Percentiles rank a stretch among this genome's conserved stretches.
Evolutionary conservation across 495 filamentous ascomycete species (phyloP).

Genomic region (Xylaria cubensis): DNA sequence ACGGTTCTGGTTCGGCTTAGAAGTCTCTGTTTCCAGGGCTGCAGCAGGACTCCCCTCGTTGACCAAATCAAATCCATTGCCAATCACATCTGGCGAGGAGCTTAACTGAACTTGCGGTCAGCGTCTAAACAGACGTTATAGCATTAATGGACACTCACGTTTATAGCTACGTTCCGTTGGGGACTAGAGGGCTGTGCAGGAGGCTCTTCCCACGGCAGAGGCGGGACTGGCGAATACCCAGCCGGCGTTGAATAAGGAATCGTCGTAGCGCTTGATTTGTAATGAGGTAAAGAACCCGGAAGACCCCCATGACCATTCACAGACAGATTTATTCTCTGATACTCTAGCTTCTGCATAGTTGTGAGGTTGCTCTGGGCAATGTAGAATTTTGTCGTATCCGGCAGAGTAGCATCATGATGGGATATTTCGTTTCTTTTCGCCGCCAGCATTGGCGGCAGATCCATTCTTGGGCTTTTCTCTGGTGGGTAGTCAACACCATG

Average conservation of each 20-base stretch:
- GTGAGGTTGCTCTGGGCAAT: constrained; percentile 40
- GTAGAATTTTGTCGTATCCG: constrained; percentile 35
- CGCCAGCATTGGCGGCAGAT: constrained; percentile 14
- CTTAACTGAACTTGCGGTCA: constrained; percentile 32
- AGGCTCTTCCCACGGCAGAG: constrained; percentile 36
- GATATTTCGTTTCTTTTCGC: constrained; percentile 26
- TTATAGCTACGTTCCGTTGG: constrained; percentile 21
- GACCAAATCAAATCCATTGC: constrained; percentile 24
- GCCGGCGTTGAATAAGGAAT: constrained; percentile 41
- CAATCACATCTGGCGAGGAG: constrained; percentile 38
- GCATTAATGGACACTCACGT: constrained; percentile 26
- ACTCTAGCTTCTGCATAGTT: constrained; percentile 42
- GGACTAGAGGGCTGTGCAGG: constrained; percentile 24
- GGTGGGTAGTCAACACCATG: background rate
- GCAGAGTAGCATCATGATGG: constrained; percentile 27
- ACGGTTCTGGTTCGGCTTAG: background rate
- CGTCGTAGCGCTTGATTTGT: constrained; percentile 38
- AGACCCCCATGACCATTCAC: constrained; percentile 29
- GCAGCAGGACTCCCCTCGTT: background rate
- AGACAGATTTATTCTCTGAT: constrained; percentile 35
- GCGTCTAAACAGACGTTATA: background rate
- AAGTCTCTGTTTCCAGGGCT: constrained; percentile 1
- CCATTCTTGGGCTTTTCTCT: background rate
- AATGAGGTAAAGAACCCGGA: constrained; percentile 27
- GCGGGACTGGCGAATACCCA: constrained; percentile 35